These are phyloP conservation scores for Odontarrhena argentea DNA, from an alignment of 345 rosid species.

Conservation along the genomic window DNA sequence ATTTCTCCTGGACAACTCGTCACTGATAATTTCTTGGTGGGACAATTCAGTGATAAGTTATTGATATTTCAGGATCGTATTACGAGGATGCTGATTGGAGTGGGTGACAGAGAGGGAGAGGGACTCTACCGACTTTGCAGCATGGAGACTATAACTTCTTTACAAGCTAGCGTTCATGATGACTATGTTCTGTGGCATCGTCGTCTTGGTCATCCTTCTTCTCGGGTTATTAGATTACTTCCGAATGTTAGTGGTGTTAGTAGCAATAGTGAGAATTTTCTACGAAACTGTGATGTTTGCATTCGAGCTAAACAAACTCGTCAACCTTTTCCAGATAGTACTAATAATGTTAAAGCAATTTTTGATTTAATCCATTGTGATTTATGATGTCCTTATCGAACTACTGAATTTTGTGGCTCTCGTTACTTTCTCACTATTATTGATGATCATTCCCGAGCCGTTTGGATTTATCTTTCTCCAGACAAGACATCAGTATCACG, in stretches of 20 bases:
- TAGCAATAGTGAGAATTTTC: not conserved
- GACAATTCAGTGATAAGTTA: not conserved
- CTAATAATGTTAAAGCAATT: too few species aligned
- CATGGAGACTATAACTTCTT: not conserved
- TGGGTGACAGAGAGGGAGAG: not conserved
- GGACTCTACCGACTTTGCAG: not conserved
- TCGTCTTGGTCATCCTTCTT: not conserved
- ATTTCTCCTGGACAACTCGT: not conserved
- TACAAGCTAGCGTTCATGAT: not conserved
- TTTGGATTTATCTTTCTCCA: too few species aligned
- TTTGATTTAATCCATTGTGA: too few species aligned
- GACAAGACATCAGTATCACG: too few species aligned
- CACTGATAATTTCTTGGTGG: not conserved
- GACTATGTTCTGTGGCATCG: not conserved
- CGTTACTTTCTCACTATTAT: too few species aligned
- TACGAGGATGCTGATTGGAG: not conserved
- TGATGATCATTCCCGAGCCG: too few species aligned
- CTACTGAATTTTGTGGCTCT: too few species aligned
- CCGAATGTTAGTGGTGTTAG: too few species aligned
- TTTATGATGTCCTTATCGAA: too few species aligned
- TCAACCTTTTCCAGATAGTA: not conserved
- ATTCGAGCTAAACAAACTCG: not conserved
- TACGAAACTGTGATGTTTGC: not conserved
- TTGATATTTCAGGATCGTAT: not conserved
- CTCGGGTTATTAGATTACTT: not conserved